A percentile compares a stretch with the other conserved stretches of the same genome.
These are phyloP conservation scores for Mycena citricolor DNA, from an alignment of 1,284 basidiomycete genomes.

Conservation along the genomic window DNA sequence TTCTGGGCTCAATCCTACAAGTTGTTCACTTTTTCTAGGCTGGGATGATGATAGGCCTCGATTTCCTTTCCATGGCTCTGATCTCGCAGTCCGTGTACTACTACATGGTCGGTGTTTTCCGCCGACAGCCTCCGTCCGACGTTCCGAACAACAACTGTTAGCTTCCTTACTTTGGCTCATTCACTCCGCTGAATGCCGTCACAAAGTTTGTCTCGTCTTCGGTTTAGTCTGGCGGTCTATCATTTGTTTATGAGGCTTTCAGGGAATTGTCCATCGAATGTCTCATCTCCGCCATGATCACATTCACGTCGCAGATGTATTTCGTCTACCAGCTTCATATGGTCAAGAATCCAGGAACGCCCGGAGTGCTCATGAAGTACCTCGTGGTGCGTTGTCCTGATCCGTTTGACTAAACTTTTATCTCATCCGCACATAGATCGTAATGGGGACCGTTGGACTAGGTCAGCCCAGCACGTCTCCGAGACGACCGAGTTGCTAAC, in stretches of 20 bases:
- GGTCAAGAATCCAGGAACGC: slow-evolving; percentile 24
- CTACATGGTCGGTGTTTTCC: slow-evolving; percentile 10
- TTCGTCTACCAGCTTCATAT: slow-evolving; percentile 41
- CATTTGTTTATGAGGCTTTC: background rate
- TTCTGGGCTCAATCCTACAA: background rate
- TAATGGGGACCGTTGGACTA: slow-evolving; percentile 9
- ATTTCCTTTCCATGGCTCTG: slow-evolving; percentile 15
- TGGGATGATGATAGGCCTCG: slow-evolving; percentile 13
- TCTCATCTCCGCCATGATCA: slow-evolving; percentile 37
- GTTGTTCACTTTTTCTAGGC: slow-evolving; percentile 2
- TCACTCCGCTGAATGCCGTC: slow-evolving; percentile 17
- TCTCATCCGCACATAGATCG: background rate
- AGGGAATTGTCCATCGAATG: slow-evolving; percentile 40
- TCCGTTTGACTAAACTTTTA: background rate
- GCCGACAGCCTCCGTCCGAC: background rate
- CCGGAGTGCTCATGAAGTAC: slow-evolving; percentile 6
- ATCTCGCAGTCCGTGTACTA: slow-evolving; percentile 21
- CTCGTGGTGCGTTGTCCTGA: slow-evolving; percentile 3
- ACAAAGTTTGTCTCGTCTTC: slow-evolving; percentile 6
- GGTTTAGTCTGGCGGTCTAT: background rate
- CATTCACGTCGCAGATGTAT: slow-evolving; percentile 43
- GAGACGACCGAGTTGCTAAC: background rate
- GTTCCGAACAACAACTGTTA: background rate
- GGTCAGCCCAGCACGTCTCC: slow-evolving; percentile 1
- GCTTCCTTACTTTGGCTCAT: slow-evolving; percentile 17